Evolutionary conservation across 2,329 filamentous ascomycete genomes (phyloP).

Genomic region (Diaporthe citri): DNA sequence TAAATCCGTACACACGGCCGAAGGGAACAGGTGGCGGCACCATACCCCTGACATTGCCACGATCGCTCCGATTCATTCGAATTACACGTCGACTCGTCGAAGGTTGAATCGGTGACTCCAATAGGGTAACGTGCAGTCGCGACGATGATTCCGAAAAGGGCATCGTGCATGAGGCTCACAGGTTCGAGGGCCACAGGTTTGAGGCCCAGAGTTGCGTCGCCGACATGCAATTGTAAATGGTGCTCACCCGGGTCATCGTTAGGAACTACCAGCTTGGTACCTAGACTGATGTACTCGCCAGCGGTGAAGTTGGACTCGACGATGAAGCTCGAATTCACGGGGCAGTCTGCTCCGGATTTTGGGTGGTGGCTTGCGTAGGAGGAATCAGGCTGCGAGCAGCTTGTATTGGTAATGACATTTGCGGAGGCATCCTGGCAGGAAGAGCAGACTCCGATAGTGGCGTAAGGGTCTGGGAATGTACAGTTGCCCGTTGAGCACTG

Average conservation of each 20-base stretch:
- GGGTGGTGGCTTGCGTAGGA: neutral
- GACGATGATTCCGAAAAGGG: no score
- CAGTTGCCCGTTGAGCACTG: neutral
- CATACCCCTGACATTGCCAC: neutral
- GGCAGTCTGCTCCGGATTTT: neutral
- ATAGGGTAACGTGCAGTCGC: no score
- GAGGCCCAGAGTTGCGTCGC: no score
- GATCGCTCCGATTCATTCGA: neutral
- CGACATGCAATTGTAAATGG: no score
- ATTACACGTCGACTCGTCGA: neutral
- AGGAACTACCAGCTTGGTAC: no score
- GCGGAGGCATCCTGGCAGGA: neutral
- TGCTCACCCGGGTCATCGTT: no score
- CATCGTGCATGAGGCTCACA: no score
- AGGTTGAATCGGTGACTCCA: neutral
- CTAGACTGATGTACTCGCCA: accelerated
- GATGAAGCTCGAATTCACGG: neutral
- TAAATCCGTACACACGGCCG: neutral
- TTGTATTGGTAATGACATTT: accelerated
- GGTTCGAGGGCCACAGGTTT: no score
- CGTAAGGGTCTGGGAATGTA: neutral
- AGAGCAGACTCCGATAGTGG: neutral
- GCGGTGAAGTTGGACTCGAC: neutral
- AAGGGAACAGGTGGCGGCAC: neutral
- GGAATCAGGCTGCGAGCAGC: neutral